A percentile compares a stretch with the other conserved stretches of the same genome.
Evolutionary conservation across 2,329 filamentous ascomycete genomes (phyloP).

Genomic region (Beauveria brongniartii): DNA sequence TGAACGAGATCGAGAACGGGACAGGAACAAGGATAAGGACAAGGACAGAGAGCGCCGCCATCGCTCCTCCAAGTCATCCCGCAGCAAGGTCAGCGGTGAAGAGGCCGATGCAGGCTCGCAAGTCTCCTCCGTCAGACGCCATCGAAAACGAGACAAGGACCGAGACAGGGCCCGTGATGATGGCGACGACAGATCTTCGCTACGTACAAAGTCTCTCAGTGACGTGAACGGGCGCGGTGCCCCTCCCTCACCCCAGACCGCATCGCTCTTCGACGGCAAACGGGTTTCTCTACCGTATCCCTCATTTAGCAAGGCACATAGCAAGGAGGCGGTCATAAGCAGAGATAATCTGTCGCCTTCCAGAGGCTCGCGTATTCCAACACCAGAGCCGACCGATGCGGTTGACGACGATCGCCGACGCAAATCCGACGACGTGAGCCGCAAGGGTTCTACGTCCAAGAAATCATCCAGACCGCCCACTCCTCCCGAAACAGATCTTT

Average conservation of each 20-base stretch:
- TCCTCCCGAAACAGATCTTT: slow-evolving; percentile 55
- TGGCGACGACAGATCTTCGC: slow-evolving; percentile 8
- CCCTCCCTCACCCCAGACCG: slow-evolving; percentile 19
- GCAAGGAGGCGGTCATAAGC: slow-evolving; percentile 73
- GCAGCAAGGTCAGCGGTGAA: slow-evolving; percentile 31
- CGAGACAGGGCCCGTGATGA: slow-evolving; percentile 17
- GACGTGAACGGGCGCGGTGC: slow-evolving; percentile 39
- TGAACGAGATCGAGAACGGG: slow-evolving; percentile 24
- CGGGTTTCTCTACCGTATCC: slow-evolving; percentile 63
- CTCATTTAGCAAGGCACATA: slow-evolving; percentile 80
- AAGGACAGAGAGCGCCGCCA: slow-evolving; percentile 28
- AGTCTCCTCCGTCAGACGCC: slow-evolving; percentile 25
- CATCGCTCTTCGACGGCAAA: slow-evolving; percentile 27
- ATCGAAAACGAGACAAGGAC: slow-evolving; percentile 26
- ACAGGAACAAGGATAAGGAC: slow-evolving; percentile 21
- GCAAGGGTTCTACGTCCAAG: slow-evolving; percentile 29
- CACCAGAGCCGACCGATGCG: slow-evolving; percentile 62
- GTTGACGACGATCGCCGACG: slow-evolving; percentile 28
- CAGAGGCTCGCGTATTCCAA: slow-evolving; percentile 40
- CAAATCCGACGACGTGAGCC: slow-evolving; percentile 37
- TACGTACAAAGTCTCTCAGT: slow-evolving; percentile 31
- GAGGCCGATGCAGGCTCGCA: slow-evolving; percentile 34
- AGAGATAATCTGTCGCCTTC: slow-evolving; percentile 39
- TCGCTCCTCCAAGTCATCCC: slow-evolving; percentile 33
- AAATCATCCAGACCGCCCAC: slow-evolving; percentile 48